Percentiles rank a stretch among this genome's conserved stretches.
phyloP scores from a whole-genome alignment of 768 basidiomycete species.

The Leccinum incarnatum region DNA sequence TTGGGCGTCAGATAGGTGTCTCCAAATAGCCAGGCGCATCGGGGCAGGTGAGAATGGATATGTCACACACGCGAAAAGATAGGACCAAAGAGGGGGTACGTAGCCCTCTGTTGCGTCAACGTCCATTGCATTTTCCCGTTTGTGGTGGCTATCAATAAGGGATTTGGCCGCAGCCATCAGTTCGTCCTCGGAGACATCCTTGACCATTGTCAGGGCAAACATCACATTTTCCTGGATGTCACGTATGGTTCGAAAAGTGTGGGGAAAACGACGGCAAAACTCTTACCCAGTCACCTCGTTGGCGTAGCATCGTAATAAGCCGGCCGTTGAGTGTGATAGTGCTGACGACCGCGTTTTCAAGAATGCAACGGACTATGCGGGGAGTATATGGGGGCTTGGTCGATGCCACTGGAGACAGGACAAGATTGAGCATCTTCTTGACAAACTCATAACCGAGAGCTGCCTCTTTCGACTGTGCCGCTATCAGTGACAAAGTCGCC shows the following conservation, averaged over 20 bases:
- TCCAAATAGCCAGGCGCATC: slow-evolving; percentile 44
- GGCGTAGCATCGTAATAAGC: slow-evolving; percentile 50
- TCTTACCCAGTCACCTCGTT: slow-evolving; percentile 68
- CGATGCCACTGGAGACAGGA: slow-evolving; percentile 43
- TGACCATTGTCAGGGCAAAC: slow-evolving; percentile 50
- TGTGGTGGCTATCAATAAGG: slow-evolving; percentile 41
- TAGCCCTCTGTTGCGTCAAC: slow-evolving; percentile 33
- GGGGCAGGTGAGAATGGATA: slow-evolving; percentile 40
- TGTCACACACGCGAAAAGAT: slow-evolving; percentile 38
- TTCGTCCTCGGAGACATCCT: slow-evolving; percentile 66
- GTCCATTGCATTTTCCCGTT: slow-evolving; percentile 31
- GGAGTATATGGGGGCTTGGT: slow-evolving; percentile 47
- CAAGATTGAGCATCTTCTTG: slow-evolving; percentile 50
- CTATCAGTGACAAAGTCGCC: not conserved
- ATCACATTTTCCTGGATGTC: slow-evolving; percentile 38
- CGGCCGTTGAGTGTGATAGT: slow-evolving; percentile 62
- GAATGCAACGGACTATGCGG: slow-evolving; percentile 54
- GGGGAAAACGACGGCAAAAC: not conserved
- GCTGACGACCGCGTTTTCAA: slow-evolving; percentile 54
- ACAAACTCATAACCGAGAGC: slow-evolving; percentile 51
- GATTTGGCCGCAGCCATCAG: slow-evolving; percentile 51
- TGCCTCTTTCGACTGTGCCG: slow-evolving; percentile 15
- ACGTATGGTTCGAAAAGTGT: not conserved
- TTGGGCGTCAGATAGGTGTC: slow-evolving; percentile 37
- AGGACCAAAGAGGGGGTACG: slow-evolving; percentile 34